Percentiles rank a stretch among this genome's conserved stretches.
Conservation (phyloP, 805 yeast genomes). For the Nematodospora valgi region DNA sequence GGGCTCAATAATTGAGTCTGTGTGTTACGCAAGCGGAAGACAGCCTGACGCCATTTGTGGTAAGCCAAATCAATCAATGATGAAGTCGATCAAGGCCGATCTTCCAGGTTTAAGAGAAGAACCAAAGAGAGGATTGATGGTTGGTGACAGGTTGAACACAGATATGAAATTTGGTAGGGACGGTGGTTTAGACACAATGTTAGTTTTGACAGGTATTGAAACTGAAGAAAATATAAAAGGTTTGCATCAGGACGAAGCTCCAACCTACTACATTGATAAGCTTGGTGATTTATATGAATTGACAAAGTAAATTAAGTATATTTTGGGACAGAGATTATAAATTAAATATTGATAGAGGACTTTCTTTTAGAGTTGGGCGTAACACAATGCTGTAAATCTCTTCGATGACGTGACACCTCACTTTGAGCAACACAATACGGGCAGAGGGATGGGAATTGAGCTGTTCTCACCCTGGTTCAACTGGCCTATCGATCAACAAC, state of each 20-base stretch:
- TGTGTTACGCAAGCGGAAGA: conserved; percentile 73
- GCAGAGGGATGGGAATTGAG: no score
- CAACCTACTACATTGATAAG: conserved; percentile 64
- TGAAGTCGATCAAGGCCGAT: conserved; percentile 79
- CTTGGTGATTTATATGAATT: conserved; percentile 76
- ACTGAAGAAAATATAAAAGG: conserved; percentile 57
- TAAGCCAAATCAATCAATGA: conserved; percentile 86
- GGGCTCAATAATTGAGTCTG: conserved; percentile 81
- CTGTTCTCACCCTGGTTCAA: no score
- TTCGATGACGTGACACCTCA: no score
- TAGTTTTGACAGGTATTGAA: conserved; percentile 92
- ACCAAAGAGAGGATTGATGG: conserved; percentile 71
- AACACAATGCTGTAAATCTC: no score
- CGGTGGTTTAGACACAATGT: conserved; percentile 81
- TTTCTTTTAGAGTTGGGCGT: no score
- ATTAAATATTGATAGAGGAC: no score
- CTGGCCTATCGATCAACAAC: no score
- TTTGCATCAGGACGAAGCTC: conserved; percentile 41
- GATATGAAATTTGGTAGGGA: conserved; percentile 89
- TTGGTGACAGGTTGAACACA: conserved; percentile 93
- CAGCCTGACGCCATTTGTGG: conserved; percentile 83
- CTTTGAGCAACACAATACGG: no score
- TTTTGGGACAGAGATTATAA: conserved; percentile 1
- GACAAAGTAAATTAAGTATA: conserved; percentile 2
- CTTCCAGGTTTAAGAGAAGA: conserved; percentile 46